phyloP scores from a whole-genome alignment of 768 basidiomycete species.

The Artomyces pyxidatus region DNA sequence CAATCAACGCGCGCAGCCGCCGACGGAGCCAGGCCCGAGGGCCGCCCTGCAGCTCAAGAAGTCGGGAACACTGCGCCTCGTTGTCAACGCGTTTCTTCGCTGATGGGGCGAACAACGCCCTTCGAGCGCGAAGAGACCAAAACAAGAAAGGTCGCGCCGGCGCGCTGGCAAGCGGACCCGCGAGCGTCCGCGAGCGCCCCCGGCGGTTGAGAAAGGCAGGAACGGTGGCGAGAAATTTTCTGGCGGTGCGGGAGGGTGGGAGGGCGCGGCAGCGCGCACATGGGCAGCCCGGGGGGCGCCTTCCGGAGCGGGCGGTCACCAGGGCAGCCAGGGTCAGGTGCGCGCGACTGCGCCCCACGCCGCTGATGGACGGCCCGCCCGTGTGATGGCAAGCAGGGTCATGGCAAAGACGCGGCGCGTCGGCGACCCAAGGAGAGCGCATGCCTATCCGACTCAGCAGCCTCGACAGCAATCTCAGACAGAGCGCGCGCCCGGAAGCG shows the following conservation, averaged over 20 bases:
- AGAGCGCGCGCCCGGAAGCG: background rate
- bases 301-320: conserved; percentile 7
- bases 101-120: too few relatives aligned
- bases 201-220: too few relatives aligned
- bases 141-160: conserved; percentile 3
- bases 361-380: background rate
- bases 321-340: background rate
- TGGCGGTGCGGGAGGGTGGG: conserved; percentile 1
- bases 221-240: conserved; percentile 7
- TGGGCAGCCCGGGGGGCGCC: conserved; percentile 15
- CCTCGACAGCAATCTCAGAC: too few relatives aligned
- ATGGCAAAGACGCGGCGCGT: background rate
- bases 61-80: background rate
- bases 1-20: background rate
- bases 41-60: background rate
- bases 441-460: too few relatives aligned
- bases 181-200: conserved; percentile 9
- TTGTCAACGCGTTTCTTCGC: background rate
- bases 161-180: conserved; percentile 9
- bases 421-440: too few relatives aligned
- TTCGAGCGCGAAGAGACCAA: background rate
- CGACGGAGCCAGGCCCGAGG: background rate
- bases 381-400: too few relatives aligned
- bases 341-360: background rate
- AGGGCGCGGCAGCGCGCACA: conserved; percentile 9